Evolutionary conservation across 2,329 filamentous ascomycete genomes (phyloP), one percentile per base, ranked within the genome.

Genomic region (Claviceps sp.): DNA sequence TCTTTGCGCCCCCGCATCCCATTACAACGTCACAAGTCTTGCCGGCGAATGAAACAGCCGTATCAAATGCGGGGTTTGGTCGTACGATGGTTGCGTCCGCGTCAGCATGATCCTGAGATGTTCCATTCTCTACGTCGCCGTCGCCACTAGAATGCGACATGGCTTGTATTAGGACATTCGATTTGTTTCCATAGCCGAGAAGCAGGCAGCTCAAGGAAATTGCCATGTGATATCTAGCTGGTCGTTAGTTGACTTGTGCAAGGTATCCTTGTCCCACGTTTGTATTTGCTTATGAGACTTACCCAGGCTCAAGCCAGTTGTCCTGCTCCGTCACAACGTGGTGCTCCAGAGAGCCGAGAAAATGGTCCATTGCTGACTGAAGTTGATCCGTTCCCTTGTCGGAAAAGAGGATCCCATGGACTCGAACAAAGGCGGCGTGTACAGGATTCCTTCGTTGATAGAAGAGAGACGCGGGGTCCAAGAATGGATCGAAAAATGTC

Each of bases 351-450:
- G 73, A 62, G 0, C 59, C 59, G 0, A 81, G 59, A 43, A 85
- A 86, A 1, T 76, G 70, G 0, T 65, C 54, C 16, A 70, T 67
- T 0, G 74, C 70, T 0, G 63, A 47, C 0, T 72, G 60, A 22
- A 83, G 76, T 4, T 68, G 69, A 0, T 79, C 72, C 1, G 66
- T 58, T 1, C 68, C 63, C 24, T 72, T 72, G 1, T 71, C 69
- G 0, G 74, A 77, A 48, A 87, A 87, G 0, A 87, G 65, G 7
- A 84, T 73, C 0, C 76, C 84, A 54, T 88, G 82, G 0, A 77
- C 70, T 5, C 76, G 78, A 14, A 88, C 79, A 53, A 82, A 87
- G 0, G 72, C 70, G 0, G 75, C 69, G 55, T 89, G 84, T 1
- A 81, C 58, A 0, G 54, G 51, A 5, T 63, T 58, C 36, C 70